Evolutionary conservation across 176 grass and related monocot genomes (phyloP).

Genomic region (Thalia dealbata): DNA sequence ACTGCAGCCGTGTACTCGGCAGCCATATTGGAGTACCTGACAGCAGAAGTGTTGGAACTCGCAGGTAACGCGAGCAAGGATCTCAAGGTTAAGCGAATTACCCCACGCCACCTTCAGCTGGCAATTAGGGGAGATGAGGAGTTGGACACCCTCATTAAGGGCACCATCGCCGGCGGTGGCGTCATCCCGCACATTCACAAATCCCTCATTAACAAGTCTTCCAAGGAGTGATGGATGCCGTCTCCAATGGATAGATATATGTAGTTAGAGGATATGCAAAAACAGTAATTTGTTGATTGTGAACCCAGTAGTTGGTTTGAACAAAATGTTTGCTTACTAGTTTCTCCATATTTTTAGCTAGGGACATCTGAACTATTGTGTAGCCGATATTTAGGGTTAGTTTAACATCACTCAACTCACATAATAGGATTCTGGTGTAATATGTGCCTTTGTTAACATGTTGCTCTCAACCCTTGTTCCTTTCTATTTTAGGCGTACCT

Average conservation of each 20-base stretch:
- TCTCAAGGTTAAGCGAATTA: constrained; percentile 18
- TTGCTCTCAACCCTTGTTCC: too few species aligned
- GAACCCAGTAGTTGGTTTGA: background rate
- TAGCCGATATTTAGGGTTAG: background rate
- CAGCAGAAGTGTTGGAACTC: constrained; percentile 15
- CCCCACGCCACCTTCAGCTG: constrained; percentile 14
- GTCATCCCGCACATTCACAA: constrained; percentile 19
- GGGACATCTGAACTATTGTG: background rate
- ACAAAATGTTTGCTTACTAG: background rate
- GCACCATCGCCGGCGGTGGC: constrained; percentile 15
- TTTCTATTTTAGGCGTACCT: too few species aligned
- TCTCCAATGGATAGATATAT: background rate
- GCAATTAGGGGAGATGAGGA: constrained; percentile 18
- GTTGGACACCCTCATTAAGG: constrained; percentile 18
- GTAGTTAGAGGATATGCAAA: background rate
- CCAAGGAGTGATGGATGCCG: background rate
- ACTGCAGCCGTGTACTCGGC: constrained; percentile 18
- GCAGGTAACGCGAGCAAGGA: constrained; percentile 21
- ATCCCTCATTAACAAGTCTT: constrained; percentile 20
- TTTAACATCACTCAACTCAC: background rate
- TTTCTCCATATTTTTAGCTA: background rate
- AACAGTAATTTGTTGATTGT: background rate
- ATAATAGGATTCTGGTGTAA: too few species aligned
- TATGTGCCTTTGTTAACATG: too few species aligned
- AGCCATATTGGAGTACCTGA: constrained; percentile 16